These are phyloP conservation scores for Clonostachys rhizophaga DNA, from an alignment of 2,329 filamentous ascomycete species.

Conservation along the genomic window DNA sequence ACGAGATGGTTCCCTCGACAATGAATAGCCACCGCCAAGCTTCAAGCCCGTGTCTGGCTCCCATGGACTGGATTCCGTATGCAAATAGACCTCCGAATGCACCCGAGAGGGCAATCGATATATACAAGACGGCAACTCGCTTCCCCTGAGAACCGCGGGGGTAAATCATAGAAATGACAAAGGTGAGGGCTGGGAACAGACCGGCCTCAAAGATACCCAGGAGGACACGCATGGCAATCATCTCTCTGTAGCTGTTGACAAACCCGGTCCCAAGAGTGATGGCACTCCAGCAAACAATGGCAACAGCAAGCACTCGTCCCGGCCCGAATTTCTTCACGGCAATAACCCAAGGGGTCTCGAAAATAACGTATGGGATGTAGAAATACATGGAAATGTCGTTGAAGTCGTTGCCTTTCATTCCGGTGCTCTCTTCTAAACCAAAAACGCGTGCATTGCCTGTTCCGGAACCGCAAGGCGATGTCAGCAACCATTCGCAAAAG, in stretches of 20 bases:
- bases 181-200: constrained; percentile 17
- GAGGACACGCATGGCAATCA: constrained; percentile 36
- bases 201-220: constrained; percentile 29
- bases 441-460: constrained; percentile 64
- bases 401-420: constrained; percentile 51
- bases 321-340: constrained; percentile 30
- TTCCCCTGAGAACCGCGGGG: constrained; percentile 17
- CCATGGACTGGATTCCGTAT: constrained; percentile 23
- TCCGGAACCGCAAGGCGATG: constrained; percentile 11
- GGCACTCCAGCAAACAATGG: constrained; percentile 6
- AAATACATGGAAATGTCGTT: constrained; percentile 32
- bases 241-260: constrained; percentile 29
- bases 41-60: constrained; percentile 31
- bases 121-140: constrained; percentile 14
- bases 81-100: constrained; percentile 12
- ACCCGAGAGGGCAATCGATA: constrained; percentile 13
- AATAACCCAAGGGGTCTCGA: constrained; percentile 34
- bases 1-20: constrained; percentile 26
- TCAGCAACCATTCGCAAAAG: no score
- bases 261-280: constrained; percentile 37
- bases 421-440: constrained; percentile 55
- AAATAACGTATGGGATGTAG: constrained; percentile 36
- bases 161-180: constrained; percentile 21
- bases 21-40: constrained; percentile 46
- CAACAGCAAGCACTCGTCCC: constrained; percentile 10